Evolutionary conservation across 2,329 filamentous ascomycete genomes (phyloP), one percentile per base, ranked within the genome.

Genomic region (Aspergillus tamarii): DNA sequence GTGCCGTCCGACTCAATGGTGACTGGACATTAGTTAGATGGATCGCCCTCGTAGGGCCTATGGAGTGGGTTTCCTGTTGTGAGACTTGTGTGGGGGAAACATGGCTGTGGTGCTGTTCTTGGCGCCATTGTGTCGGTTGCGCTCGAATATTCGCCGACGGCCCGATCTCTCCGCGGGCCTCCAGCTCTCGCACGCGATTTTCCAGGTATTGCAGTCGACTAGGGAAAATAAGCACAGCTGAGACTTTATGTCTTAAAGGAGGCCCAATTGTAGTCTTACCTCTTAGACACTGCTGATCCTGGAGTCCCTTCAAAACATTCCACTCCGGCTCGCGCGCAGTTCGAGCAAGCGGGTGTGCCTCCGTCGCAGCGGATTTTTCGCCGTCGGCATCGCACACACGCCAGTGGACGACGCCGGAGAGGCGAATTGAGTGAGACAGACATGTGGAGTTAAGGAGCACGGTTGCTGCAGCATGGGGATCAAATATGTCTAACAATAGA

Each of bases 301-400:
- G 56, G 36, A 6, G 39, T 41, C 10, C 61, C 61, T 36, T 63
- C 61, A 12, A 63, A 60, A 16, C 61, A 63, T 30, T 60, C 61
- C 36, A 59, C 61, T 7, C 48, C 61, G 3, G 57, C 61, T 45
- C 45, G 53, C 32, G 61, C 57, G 16, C 61, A 63, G 28, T 60
- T 60, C 14, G 57, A 56, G 23, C 61, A 63, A 16, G 57, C 57
- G 16, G 61, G 61, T 39, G 39, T 28, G 4, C 26, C 57, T 26
- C 61, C 61, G 41, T 63, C 61, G 41, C 61, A 63, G 7, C 61
- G 57, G 52, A 63, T 53, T 43, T 63, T 63, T 16, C 34, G 34
- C 34, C 34, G 34, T 16, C 61, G 57, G 26, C 61, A 63, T 6
- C 60, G 41, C 21, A 50, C 14, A 16, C 53, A 61, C 1, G 60